A percentile compares a stretch with the other conserved stretches of the same genome.
Conservation (phyloP, 2,329 filamentous ascomycete species). For the Aspergillus fijiensis region DNA sequence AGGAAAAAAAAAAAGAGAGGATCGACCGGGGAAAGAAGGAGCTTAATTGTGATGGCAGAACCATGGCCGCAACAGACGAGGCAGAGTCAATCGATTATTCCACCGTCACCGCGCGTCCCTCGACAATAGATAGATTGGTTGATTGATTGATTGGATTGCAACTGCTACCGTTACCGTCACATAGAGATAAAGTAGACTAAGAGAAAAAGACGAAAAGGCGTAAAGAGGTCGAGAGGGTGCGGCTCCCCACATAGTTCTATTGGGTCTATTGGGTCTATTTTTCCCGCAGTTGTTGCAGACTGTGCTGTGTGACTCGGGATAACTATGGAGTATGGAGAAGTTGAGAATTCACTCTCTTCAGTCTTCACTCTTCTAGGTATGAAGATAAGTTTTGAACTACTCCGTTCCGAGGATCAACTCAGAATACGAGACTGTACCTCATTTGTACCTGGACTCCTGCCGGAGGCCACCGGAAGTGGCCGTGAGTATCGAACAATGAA, state of each 20-base stretch:
- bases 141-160: background rate
- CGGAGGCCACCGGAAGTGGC: background rate
- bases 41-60: conserved; percentile 16
- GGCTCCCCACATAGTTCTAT: background rate
- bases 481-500: background rate
- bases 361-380: no score
- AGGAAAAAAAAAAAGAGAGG: conserved; percentile 10
- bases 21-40: conserved; percentile 10
- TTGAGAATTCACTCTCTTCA: no score
- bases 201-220: background rate
- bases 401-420: background rate
- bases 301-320: background rate
- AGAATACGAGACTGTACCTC: background rate
- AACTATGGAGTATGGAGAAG: background rate
- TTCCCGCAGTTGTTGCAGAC: background rate
- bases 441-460: background rate
- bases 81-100: no score
- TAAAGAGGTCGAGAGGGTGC: background rate
- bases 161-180: no score
- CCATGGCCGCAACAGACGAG: background rate
- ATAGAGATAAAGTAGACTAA: no score
- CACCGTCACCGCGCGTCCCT: background rate
- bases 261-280: background rate
- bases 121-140: background rate
- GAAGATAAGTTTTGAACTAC: no score